These are phyloP conservation scores for Nakazawaea populi DNA, from an alignment of 805 yeast species.

Conservation along the genomic window DNA sequence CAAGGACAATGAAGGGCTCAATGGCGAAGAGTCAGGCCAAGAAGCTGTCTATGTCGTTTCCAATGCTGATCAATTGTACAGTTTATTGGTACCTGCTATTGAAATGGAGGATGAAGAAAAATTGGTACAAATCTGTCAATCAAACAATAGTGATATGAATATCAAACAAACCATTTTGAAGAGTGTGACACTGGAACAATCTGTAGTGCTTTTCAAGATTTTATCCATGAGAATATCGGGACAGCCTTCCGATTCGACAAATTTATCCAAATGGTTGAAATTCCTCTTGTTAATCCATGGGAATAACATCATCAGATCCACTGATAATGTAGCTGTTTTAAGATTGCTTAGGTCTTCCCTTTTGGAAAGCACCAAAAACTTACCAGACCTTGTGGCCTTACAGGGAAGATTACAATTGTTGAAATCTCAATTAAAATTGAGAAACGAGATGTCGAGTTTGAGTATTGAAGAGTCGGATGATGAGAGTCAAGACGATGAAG, in stretches of 20 bases:
- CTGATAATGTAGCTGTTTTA: slow-evolving; percentile 48
- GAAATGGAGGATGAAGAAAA: slow-evolving; percentile 19
- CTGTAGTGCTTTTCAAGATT: slow-evolving; percentile 37
- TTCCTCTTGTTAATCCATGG: slow-evolving; percentile 73
- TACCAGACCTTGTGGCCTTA: slow-evolving; percentile 68
- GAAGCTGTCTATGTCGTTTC: slow-evolving; percentile 14
- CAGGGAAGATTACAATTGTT: slow-evolving; percentile 84
- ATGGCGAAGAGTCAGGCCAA: slow-evolving; percentile 13
- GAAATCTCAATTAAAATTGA: slow-evolving; percentile 66
- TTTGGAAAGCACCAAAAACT: slow-evolving; percentile 43
- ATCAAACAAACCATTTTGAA: slow-evolving; percentile 50
- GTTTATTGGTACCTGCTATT: slow-evolving; percentile 17
- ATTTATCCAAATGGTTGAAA: slow-evolving; percentile 62
- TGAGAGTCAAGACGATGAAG: slow-evolving; percentile 29
- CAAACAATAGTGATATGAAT: slow-evolving; percentile 35
- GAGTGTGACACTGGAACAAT: slow-evolving; percentile 40
- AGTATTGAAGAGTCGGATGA: slow-evolving; percentile 27
- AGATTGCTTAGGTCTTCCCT: slow-evolving; percentile 55
- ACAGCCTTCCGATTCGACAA: slow-evolving; percentile 47
- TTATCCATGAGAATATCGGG: slow-evolving; percentile 44
- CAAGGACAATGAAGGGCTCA: slow-evolving; percentile 9
- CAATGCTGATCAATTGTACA: slow-evolving; percentile 18
- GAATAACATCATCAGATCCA: slow-evolving; percentile 48
- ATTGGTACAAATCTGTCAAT: slow-evolving; percentile 26
- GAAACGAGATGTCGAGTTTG: slow-evolving; percentile 43